A percentile compares a stretch with the other conserved stretches of the same genome.
Conservation (phyloP, 352 stramenopile genomes). For the Bremia lactucae region DNA sequence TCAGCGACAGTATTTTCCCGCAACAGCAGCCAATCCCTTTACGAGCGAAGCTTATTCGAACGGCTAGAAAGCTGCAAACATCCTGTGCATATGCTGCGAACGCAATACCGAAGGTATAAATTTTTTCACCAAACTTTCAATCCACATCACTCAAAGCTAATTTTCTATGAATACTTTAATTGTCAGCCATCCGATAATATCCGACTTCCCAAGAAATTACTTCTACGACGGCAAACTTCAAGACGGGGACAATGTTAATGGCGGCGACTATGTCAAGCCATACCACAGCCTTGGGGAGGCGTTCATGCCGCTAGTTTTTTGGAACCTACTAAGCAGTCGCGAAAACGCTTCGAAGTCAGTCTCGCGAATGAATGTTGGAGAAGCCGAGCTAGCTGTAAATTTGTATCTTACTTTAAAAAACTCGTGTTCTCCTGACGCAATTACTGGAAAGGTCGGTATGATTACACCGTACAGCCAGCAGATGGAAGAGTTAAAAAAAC, state of each 20-base stretch:
- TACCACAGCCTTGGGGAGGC: conserved; percentile 69
- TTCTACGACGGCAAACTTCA: conserved; percentile 82
- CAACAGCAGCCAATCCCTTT: conserved; percentile 72
- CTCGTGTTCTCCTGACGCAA: conserved; percentile 59
- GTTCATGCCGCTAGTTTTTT: conserved; percentile 80
- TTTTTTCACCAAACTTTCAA: no score
- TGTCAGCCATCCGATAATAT: conserved; percentile 78
- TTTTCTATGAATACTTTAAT: no score
- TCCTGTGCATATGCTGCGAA: conserved; percentile 84
- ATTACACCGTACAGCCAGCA: conserved; percentile 87
- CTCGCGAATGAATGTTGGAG: conserved; percentile 71
- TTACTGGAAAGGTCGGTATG: conserved; percentile 78
- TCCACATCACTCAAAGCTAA: no score
- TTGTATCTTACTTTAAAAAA: conserved; percentile 82
- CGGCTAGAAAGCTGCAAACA: conserved; percentile 82
- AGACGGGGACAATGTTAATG: conserved; percentile 73
- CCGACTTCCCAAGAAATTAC: conserved; percentile 72
- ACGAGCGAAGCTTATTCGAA: conserved; percentile 89
- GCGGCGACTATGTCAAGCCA: conserved; percentile 46
- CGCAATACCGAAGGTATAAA: conserved; percentile 74
- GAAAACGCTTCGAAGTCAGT: conserved; percentile 61
- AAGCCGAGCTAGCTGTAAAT: conserved; percentile 79
- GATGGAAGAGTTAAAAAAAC: conserved; percentile 71
- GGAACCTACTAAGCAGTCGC: conserved; percentile 71
- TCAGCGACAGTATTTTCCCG: conserved; percentile 89